Evolutionary conservation across 805 yeast species (phyloP), one percentile per base, ranked within the genome.

Genomic region (Saturnispora halmiae): DNA sequence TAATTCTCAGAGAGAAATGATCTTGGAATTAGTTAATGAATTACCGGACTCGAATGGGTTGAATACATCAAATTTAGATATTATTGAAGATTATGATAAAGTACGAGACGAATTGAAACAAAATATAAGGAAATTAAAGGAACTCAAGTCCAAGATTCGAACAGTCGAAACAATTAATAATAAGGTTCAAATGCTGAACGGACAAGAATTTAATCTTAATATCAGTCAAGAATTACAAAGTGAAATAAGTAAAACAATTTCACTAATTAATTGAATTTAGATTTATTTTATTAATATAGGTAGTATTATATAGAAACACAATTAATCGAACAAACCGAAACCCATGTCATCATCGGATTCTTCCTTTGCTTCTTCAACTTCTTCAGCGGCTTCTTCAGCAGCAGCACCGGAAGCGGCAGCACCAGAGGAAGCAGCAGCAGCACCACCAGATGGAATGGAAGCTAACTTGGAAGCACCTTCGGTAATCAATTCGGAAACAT

Each of bases 381-480:
- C 86, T 59, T 69, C 79, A 54, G 68, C 92, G 46, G 65, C 92
- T 46, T 67, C 94, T 45, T 69, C 92, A 51, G 71, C 86, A 54
- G 73, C 82, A 52, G 75, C 83, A 60, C 74, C 80, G 59, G 80
- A 79, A 58, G 81, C 76, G 55, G 82, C 79, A 61, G 75, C 76
- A 61, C 73, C 75, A 62, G 77, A 72, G 58, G 82, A 71, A 61
- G 86, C 70, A 61, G 86, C 77, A 68, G 92, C 95, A 67, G 96
- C 92, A 73, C 95, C 96, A 69, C 96, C 96, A 62, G 96, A 60
- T 70, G 97, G 96, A 55, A 90, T 94, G 56, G 97, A 79, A 58
- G 97, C 94, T 66, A 92, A 84, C 78, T 92, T 92, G 73, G 82
- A 72, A 71, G 82, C 72, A 77, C 98, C 98, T 73, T 79, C 92